Evolutionary conservation across 768 basidiomycete species (phyloP), one percentile per base, ranked within the genome.

Genomic region (Mycena pura): DNA sequence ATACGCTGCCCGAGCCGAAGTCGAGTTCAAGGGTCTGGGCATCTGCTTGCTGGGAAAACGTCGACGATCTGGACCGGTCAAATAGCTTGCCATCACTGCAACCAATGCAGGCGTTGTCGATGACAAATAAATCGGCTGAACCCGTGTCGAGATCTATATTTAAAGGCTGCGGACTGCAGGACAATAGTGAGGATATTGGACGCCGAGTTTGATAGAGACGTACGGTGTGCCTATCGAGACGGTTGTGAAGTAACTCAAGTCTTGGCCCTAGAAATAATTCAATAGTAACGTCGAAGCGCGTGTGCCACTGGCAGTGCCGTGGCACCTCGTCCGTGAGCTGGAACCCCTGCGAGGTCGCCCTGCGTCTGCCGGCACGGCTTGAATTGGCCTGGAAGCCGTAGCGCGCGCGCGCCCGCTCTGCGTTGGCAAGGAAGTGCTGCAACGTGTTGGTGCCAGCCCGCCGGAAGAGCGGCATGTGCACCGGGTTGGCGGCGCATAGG

Each of bases 111-210:
- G 69, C 51, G 0, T 74, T 70, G 17, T 81, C 80, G 1, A 89
- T 86, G 10, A 99, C 82, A 94, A 95, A 99, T 8, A 98, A 78
- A 74, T 98, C 96, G 21, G 86, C 87, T 0, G 91, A 94, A 11
- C 95, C 95, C 0, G 96, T 98, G 73, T 98, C 96, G 28, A 98
- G 85, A 51, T 96, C 86, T 48, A 96, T 80, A 46, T 87, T 79
- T 70, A 97, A 90, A 1, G 76, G 38, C 72, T 95, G 93, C 0
- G 87, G 70, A 6, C 88, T 90, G 61, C 40, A 32, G 43, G 46
- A 44, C 31, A n/a, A n/a, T n/a, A n/a, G n/a, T n/a, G n/a, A n/a
- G n/a, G n/a, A n/a, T n/a, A n/a, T n/a, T n/a, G n/a, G n/a, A n/a
- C n/a, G n/a, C n/a, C n/a, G n/a, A n/a, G n/a, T n/a, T n/a, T n/a